Evolutionary conservation across 2,329 filamentous ascomycete genomes (phyloP), one percentile per base, ranked within the genome.

Genomic region (Aspergillus eucalypticola): DNA sequence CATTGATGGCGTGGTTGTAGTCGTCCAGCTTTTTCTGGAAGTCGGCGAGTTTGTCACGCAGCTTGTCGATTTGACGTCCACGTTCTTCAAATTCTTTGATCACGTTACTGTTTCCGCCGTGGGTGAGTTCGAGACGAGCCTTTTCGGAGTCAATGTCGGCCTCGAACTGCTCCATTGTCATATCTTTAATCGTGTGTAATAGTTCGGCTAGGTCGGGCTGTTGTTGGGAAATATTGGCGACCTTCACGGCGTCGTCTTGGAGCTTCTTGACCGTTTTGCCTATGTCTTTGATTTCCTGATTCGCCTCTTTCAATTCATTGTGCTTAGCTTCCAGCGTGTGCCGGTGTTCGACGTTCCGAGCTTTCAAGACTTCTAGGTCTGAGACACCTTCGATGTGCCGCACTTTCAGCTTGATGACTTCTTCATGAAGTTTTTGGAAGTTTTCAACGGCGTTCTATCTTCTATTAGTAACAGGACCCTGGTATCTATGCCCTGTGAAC

Each of bases 311-410:
- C 4, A 77, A 67, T n/a, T 80, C 76, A 38, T 75, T 70, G 38
- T 77, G 69, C 19, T 79, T 77, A 13, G 74, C 68, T 44, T 80
- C 76, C 0, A 81, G 73, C 11, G 74, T 73, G 5, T 79, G 71
- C 57, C 83, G 81, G 60, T 92, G 85, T 51, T 85, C 81, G 8
- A 74, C 67, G 66, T 92, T 91, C 60, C 88, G 87, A 15, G 80
- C 79, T 67, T 86, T 84, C n/a, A 97, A 80, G 5, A 85, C 84
- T 48, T 86, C 82, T 2, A 90, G 75, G 69, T 99, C 95, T 0
- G 92, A 97, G n/a, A 82, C 75, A 1, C 92, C 93, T 79, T 99
- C 95, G 29, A 96, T 84, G 0, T 85, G 78, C 62, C 87, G 82
- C 48, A 97, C 82, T 66, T 90, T 84, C 2, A 85, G 86, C 67